Percentiles rank a stretch among this genome's conserved stretches.
These are phyloP conservation scores for Cenchrus americanus DNA, from an alignment of 176 grass and related monocot genomes.

Conservation along the genomic window DNA sequence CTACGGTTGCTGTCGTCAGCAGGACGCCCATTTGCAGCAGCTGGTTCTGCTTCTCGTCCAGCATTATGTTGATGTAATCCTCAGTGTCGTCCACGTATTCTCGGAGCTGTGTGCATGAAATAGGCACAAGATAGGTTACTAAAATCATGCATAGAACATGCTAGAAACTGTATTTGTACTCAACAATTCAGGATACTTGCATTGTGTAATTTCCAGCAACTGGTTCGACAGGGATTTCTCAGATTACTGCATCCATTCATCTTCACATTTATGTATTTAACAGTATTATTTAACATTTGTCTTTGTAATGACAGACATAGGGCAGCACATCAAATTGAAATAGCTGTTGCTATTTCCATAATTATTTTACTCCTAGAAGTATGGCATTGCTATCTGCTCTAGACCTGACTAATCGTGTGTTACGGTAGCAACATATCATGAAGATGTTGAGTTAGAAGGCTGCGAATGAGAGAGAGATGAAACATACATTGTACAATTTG, in stretches of 20 bases:
- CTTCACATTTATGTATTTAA: background rate
- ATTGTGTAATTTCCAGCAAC: background rate
- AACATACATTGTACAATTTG: conserved; percentile 56
- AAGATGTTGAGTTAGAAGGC: background rate
- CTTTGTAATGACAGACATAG: background rate
- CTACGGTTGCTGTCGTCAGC: conserved; percentile 75
- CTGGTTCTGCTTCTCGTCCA: conserved; percentile 87
- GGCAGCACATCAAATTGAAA: background rate
- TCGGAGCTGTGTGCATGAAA: conserved; percentile 55
- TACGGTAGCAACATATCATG: background rate
- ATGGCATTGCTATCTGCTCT: background rate
- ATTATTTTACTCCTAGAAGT: background rate
- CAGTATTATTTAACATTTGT: background rate
- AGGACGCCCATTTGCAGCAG: conserved; percentile 87
- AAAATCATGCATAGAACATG: background rate
- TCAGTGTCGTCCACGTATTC: conserved; percentile 87
- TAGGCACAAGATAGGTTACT: conserved; percentile 11
- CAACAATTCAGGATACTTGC: background rate
- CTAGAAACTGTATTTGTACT: background rate
- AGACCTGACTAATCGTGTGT: too few relatives aligned
- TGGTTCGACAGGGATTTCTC: background rate
- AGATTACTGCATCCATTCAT: background rate
- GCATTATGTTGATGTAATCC: conserved; percentile 89
- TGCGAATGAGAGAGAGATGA: background rate
- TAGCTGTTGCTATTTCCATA: background rate